phyloP scores from a whole-genome alignment of 208 protist genomes.

The Naegleria fowleri region DNA sequence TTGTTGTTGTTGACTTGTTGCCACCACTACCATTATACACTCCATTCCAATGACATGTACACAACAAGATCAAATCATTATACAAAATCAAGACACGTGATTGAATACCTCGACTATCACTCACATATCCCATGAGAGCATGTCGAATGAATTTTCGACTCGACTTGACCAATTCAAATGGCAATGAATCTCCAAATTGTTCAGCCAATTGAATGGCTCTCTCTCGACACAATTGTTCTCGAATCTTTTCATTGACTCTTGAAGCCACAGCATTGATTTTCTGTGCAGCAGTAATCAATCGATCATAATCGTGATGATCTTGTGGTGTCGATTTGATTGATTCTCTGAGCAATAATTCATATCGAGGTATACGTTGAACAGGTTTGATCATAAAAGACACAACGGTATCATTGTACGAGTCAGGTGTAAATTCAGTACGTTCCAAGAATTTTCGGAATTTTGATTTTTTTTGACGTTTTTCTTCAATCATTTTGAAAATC shows the following conservation, averaged over 20 bases:
- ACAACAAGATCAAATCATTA: conserved; percentile 2
- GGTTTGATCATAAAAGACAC: not conserved
- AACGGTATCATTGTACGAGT: not conserved
- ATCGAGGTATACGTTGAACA: conserved; percentile 15
- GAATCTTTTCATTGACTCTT: conserved; percentile 1
- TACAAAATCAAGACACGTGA: not conserved
- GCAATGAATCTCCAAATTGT: not conserved
- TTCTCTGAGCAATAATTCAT: conserved; percentile 11
- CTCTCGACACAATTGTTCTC: not conserved
- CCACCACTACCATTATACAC: not conserved
- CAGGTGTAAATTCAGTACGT: not conserved
- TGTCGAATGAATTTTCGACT: conserved; percentile 9
- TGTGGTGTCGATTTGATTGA: not conserved
- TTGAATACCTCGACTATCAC: not conserved
- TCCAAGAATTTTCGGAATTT: conserved; percentile 19
- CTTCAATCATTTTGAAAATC: conserved; percentile 14
- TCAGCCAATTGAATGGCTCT: not conserved
- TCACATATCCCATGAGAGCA: not conserved
- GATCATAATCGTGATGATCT: not conserved
- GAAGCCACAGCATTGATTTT: not conserved
- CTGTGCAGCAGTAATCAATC: not conserved
- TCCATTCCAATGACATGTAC: not conserved
- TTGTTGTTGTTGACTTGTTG: not conserved
- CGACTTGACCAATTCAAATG: not conserved
- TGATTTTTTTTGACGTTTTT: not conserved